Conservation (phyloP, 345 rosid species). For the Hibiscus syriacus region DNA sequence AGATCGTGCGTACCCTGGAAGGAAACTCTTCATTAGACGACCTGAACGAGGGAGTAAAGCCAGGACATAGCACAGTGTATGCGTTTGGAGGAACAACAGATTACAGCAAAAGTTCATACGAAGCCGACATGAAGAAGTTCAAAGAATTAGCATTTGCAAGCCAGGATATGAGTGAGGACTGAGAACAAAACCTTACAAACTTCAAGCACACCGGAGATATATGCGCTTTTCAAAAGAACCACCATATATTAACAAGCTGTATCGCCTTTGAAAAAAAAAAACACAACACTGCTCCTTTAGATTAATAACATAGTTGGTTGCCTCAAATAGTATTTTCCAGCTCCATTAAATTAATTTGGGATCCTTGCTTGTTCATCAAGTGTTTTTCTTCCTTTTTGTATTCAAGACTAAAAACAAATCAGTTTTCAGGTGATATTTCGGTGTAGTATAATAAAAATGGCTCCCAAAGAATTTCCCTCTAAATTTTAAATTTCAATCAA, state of each 20-base stretch:
- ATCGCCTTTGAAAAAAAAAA: too few relatives aligned
- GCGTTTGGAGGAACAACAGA: constrained; percentile 22
- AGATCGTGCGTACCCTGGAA: constrained; percentile 85
- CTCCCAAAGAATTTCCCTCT: too few relatives aligned
- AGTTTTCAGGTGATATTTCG: too few relatives aligned
- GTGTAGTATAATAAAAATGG: too few relatives aligned
- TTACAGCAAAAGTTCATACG: constrained; percentile 44
- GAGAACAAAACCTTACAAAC: constrained; percentile 41
- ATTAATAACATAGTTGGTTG: not conserved
- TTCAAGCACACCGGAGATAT: too few relatives aligned
- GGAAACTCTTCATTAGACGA: constrained; percentile 82
- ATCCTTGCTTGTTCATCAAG: not conserved
- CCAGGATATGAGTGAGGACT: constrained; percentile 42
- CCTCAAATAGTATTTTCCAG: not conserved
- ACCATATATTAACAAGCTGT: too few relatives aligned
- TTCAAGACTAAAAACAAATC: not conserved
- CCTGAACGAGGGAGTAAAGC: constrained; percentile 53
- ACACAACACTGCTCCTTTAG: too few relatives aligned
- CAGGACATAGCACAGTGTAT: constrained; percentile 51
- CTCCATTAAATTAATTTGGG: not conserved
- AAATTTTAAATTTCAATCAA: too few relatives aligned
- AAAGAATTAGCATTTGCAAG: constrained; percentile 66
- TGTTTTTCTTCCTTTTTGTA: not conserved
- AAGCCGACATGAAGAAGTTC: too few relatives aligned
- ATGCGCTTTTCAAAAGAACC: too few relatives aligned